These are phyloP conservation scores for Hymenoscyphus fructigenus DNA, from an alignment of 2,329 filamentous ascomycete species.

Conservation along the genomic window DNA sequence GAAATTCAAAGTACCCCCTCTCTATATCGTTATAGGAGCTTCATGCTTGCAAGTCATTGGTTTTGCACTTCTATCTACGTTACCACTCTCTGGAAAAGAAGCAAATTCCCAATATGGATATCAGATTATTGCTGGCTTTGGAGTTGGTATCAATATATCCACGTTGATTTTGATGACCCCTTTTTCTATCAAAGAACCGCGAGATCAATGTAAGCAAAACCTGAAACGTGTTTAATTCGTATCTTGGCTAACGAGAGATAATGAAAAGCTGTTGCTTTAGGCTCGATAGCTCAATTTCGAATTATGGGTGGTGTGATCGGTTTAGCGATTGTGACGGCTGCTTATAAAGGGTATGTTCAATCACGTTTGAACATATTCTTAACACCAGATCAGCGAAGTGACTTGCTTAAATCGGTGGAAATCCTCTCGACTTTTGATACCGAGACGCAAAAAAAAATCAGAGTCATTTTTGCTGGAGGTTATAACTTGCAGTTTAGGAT, in stretches of 20 bases:
- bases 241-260: not conserved
- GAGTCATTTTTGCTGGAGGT: not conserved
- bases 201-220: not conserved
- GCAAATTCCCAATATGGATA: conserved; percentile 1
- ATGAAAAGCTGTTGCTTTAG: not conserved
- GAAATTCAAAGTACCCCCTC: not conserved
- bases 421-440: not conserved
- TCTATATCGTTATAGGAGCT: not conserved
- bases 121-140: conserved; percentile 7
- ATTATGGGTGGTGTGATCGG: conserved; percentile 4
- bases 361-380: not conserved
- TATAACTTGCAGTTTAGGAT: conserved; percentile 7
- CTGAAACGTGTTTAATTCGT: not conserved
- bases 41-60: not conserved
- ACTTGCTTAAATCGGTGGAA: not conserved
- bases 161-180: conserved; percentile 1
- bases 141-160: conserved; percentile 3
- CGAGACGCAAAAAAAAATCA: not conserved
- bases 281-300: not conserved
- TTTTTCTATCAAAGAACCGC: not conserved
- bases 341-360: not conserved
- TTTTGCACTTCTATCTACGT: not conserved
- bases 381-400: not conserved
- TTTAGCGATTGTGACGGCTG: conserved; percentile 4
- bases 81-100: not conserved